Conservation (phyloP, 768 basidiomycete genomes). For the Suillus luteus region DNA sequence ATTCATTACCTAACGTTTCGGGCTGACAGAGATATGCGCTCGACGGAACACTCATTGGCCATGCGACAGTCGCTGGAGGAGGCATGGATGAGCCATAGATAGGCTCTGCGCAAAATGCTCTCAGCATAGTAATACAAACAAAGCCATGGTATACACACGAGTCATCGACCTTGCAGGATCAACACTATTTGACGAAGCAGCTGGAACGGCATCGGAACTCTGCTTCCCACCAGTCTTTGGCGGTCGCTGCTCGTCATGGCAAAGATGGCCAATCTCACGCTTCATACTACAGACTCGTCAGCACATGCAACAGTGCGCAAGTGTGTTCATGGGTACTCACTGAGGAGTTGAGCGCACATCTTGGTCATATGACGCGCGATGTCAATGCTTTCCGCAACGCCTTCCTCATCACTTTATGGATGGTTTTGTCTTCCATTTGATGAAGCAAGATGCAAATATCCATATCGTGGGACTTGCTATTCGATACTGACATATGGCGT, state of each 20-base stretch:
- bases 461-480: slow-evolving; percentile 55
- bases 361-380: slow-evolving; percentile 72
- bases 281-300: too few species aligned
- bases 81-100: slow-evolving; percentile 16
- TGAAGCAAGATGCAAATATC: slow-evolving; percentile 78
- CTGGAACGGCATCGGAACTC: too few species aligned
- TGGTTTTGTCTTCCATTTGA: slow-evolving; percentile 62
- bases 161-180: too few species aligned
- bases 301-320: too few species aligned
- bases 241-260: too few species aligned
- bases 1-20: slow-evolving; percentile 78
- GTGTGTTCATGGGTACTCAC: too few species aligned
- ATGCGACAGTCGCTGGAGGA: slow-evolving; percentile 41
- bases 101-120: slow-evolving; percentile 18
- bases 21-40: slow-evolving; percentile 66
- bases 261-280: too few species aligned
- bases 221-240: too few species aligned
- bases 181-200: too few species aligned
- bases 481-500: too few species aligned
- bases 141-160: too few species aligned
- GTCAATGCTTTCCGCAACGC: slow-evolving; percentile 78
- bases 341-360: slow-evolving; percentile 47
- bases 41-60: slow-evolving; percentile 54
- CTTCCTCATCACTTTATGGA: slow-evolving; percentile 76
- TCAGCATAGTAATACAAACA: too few species aligned